phyloP scores from a whole-genome alignment of 2,329 filamentous ascomycete genomes.

The Clarireedia monteithiana region DNA sequence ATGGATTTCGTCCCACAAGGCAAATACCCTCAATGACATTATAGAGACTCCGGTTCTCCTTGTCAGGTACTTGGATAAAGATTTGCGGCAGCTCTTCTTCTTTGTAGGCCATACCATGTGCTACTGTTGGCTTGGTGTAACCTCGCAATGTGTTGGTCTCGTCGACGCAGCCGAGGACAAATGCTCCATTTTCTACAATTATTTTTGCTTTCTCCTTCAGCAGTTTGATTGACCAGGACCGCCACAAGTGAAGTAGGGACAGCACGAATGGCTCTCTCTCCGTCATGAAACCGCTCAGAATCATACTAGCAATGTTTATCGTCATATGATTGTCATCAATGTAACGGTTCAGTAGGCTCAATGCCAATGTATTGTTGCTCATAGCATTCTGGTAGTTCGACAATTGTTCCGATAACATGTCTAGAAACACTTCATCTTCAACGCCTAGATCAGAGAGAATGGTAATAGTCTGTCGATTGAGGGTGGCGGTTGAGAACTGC shows the following conservation, averaged over 20 bases:
- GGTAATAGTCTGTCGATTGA: conserved; percentile 85
- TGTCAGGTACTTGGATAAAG: conserved; percentile 71
- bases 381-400: conserved; percentile 62
- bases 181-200: conserved; percentile 72
- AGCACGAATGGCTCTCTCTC: conserved; percentile 70
- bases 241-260: conserved; percentile 76
- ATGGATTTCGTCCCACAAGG: conserved; percentile 84
- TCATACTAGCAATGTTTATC: conserved; percentile 64
- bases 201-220: conserved; percentile 92
- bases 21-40: conserved; percentile 69
- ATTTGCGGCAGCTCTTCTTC: conserved; percentile 66
- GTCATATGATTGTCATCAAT: conserved; percentile 84
- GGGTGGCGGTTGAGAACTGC: conserved; percentile 63
- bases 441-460: conserved; percentile 78
- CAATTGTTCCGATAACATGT: conserved; percentile 62
- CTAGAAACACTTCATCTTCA: conserved; percentile 54
- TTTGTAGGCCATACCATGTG: conserved; percentile 29
- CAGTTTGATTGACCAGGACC: conserved; percentile 79
- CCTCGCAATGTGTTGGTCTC: conserved; percentile 72
- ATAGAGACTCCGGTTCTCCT: conserved; percentile 44
- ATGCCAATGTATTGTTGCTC: conserved; percentile 53
- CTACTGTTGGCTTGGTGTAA: conserved; percentile 44
- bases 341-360: conserved; percentile 61
- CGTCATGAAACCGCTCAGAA: conserved; percentile 71
- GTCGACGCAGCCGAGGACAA: conserved; percentile 81